Evolutionary conservation across 805 yeast genomes (phyloP), one percentile per base, ranked within the genome.

Genomic region (Candida piceae): DNA sequence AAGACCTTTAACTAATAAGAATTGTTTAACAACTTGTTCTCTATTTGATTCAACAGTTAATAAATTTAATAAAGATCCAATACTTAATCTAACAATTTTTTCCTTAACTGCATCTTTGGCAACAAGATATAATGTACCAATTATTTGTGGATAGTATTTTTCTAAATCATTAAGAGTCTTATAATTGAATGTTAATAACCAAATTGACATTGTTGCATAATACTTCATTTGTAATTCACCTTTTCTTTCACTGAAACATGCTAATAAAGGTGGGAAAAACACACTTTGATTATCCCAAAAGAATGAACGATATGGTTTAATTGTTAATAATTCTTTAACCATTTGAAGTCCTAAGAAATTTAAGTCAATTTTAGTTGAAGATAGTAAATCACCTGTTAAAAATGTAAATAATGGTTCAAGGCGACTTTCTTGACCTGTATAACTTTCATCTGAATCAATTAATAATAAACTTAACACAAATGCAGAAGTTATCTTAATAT

Each of bases 101-200:
- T 89, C 95, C 67, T 93, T 93, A 48, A 90, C 84, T 2, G 96
- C 85, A 40, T 78, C 76, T 55, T 83, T 84, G 20, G 88, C 76
- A 32, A 85, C 69, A 27, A 62, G 61, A 43, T 74, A 69, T 63
- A 72, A 70, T 59, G 54, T 67, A 32, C 66, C 79, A 38, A 74
- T 72, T 54, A 73, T 62, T 43, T 65, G 74, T n/a, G 67, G 76
- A 63, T 65, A 85, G 47, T 63, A 70, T 51, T 63, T 64, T 41
- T 68, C 73, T 49, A 72, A 67, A 44, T 60, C 70, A 44, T 49
- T 48, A 40, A 79, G 71, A 27, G 78, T 69, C 31, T 56, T 46
- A n/a, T 60, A 60, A 57, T 76, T 81, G 64, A 90, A 93, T 4
- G 95, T 78, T 43, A 87, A 67, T 36, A 88, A 69, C 98, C 98